Base-by-base conservation (phyloP, 176 grass and related monocot genomes). In the Bothriochloa decipiens region DNA sequence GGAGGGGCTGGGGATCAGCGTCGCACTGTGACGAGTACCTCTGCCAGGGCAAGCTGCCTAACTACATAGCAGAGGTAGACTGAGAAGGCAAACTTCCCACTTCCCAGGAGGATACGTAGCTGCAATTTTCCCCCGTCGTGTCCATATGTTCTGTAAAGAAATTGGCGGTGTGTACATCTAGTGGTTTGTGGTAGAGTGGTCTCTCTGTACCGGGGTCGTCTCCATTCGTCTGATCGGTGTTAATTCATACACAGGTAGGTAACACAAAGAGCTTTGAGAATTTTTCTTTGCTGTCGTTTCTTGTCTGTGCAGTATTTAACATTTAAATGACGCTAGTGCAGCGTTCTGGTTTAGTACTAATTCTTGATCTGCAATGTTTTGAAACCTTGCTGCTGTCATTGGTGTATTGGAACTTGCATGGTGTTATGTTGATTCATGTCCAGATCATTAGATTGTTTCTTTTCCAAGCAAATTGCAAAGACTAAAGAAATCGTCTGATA, bases 11-110 rank as follows among this genome's bases (percentile, higher is more conserved):
- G 96, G 96, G 91, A 14, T 93, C 91, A 3, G 81, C 81, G 32
- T 95, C 96, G 45, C 90, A 80, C 23, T 98, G 96, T 9, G 96
- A 98, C 40, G 92, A 89, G 66, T 95, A 95, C 83, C 93, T 98
- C 81, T 98, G 96, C 81, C 96, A 98, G 83, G 96, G 89, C 10
- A 83, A 95, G 81, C 77, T 78, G 22, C 96, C 96, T 10, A 93
- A 94, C 87, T 98, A 83, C 87, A 79, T 98, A 39, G 91, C 93
- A 0, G 91, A 95, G 77, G 53, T 80, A 80, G 87, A 95, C 62
- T 95, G 69, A 90, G 33, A 33, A 39, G 82, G 27, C 18, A 29
- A 29, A 65, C 75, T 65, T 35, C 40, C 40, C 40, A 43, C 39
- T 41, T 41, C 43, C 27, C 82, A 70, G 46, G 64, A 50, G 76